Conservation (phyloP, 2,329 filamentous ascomycete genomes). For the Huntiella omanensis region DNA sequence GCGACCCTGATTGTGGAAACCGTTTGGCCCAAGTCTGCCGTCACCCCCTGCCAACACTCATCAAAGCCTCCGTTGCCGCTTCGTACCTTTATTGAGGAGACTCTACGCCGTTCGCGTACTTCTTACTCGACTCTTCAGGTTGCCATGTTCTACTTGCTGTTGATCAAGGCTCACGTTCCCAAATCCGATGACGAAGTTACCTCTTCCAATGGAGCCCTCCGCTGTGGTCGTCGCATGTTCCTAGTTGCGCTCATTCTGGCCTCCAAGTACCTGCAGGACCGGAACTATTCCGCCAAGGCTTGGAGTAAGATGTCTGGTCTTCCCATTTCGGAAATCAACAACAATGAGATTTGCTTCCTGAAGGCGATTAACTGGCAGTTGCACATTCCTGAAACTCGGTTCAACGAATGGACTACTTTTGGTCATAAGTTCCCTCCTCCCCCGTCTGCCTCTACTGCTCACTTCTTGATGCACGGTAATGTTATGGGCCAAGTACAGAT, state of each 20-base stretch:
- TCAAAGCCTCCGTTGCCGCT: slow-evolving; percentile 69
- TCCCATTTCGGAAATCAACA: slow-evolving; percentile 82
- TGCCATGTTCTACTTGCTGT: slow-evolving; percentile 83
- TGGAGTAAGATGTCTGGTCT: slow-evolving; percentile 99
- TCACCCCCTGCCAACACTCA: slow-evolving; percentile 45
- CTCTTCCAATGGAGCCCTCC: slow-evolving; percentile 58
- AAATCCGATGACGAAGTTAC: slow-evolving; percentile 60
- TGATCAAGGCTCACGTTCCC: slow-evolving; percentile 81
- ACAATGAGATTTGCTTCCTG: slow-evolving; percentile 87
- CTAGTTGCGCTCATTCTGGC: slow-evolving; percentile 84
- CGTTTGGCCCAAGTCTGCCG: slow-evolving; percentile 85
- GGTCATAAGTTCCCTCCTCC: slow-evolving; percentile 74
- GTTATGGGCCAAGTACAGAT: slow-evolving; percentile 20
- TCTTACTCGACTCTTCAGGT: slow-evolving; percentile 97
- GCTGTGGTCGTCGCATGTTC: slow-evolving; percentile 96
- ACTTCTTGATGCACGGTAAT: background rate
- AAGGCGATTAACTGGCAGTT: slow-evolving; percentile 83
- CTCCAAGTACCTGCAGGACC: slow-evolving; percentile 94
- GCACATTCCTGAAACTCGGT: slow-evolving; percentile 75
- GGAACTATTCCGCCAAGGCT: slow-evolving; percentile 90
- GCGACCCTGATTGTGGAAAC: slow-evolving; percentile 93
- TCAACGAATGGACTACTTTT: slow-evolving; percentile 86
- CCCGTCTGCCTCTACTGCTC: slow-evolving; percentile 31
- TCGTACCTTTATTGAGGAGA: slow-evolving; percentile 94
- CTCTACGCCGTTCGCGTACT: slow-evolving; percentile 78